phyloP scores from a whole-genome alignment of 2,329 filamentous ascomycete genomes.

The Beauveria caledonica region DNA sequence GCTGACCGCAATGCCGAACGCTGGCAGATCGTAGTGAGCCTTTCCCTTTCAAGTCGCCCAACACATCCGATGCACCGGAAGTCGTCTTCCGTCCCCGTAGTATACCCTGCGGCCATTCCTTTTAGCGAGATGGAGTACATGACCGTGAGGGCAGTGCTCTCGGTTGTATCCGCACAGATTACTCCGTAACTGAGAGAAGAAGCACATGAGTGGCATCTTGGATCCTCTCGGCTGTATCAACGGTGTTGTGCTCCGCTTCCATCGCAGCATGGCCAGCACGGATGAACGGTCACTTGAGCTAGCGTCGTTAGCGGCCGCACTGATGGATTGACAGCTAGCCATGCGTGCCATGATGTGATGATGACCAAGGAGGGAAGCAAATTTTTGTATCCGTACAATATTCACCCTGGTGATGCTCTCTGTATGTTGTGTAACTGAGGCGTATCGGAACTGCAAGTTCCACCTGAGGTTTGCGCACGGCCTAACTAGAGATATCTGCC shows the following conservation, averaged over 20 bases:
- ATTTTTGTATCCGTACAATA: neutral
- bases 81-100: neutral
- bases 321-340: neutral
- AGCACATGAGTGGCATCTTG: neutral
- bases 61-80: neutral
- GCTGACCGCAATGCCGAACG: neutral
- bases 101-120: neutral
- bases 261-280: neutral
- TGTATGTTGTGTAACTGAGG: neutral
- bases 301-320: neutral
- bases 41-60: neutral
- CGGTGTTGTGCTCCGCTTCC: neutral
- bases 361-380: neutral
- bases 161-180: too few species aligned
- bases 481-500: neutral
- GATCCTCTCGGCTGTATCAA: neutral
- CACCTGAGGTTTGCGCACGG: neutral
- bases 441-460: neutral
- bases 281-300: neutral
- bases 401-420: neutral
- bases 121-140: neutral
- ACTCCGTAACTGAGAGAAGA: neutral
- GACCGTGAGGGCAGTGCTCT: neutral
- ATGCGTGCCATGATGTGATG: neutral
- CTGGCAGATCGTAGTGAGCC: neutral